Base-by-base conservation (phyloP, 177 flowering plant genomes). In the Vitis hybrid region DNA sequence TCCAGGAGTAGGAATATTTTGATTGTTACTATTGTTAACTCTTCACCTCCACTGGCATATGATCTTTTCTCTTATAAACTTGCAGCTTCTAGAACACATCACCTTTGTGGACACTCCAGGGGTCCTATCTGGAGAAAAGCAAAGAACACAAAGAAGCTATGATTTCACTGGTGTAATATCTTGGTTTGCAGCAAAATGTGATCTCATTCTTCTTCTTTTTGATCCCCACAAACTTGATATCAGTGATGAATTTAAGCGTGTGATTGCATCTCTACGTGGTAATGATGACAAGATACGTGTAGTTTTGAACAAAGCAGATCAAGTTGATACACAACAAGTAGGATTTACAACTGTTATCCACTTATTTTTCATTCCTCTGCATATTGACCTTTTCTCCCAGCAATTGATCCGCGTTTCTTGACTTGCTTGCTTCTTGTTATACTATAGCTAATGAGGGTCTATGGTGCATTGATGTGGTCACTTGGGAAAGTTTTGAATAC, bases 381-480 rank as follows among this genome's bases (percentile, higher is more conserved):
- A 11, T 2, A 13, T 27, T 7, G 11, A 35, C 8, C 9, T 12
- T 0, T 70, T n/a, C 24, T 60, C 19, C 49, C 16, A 67, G 40
- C 62, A 40, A 7, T 64, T 52, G 57, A 48, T 57, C 57, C 56
- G 6, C 14, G 18, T 14, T 57, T 52, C 19, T 4, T 48, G 40
- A 11, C 30, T 71, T 60, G 2, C 0, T 27, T 40, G 46, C 46
- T 1, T 40, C 46, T 40, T 40, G 19, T 60, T 60, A 40, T 56
- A 13, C 64, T 62, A 24, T 56, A 88, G 92, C 69, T 88, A 51
- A 85, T 88, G 87, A 85, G 92, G 76, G 90, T 85, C 18, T 94
- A 94, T 79, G 98, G 98, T 52, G 98, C 98, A 60, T 69, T 94
- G 75, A 94, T 92, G 98, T 94, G 98, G 98, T 94, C 98, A 12